Evolutionary conservation across 257 asterid species (phyloP), one percentile per base, ranked within the genome.

Genomic region (Solanum dulcamara): DNA sequence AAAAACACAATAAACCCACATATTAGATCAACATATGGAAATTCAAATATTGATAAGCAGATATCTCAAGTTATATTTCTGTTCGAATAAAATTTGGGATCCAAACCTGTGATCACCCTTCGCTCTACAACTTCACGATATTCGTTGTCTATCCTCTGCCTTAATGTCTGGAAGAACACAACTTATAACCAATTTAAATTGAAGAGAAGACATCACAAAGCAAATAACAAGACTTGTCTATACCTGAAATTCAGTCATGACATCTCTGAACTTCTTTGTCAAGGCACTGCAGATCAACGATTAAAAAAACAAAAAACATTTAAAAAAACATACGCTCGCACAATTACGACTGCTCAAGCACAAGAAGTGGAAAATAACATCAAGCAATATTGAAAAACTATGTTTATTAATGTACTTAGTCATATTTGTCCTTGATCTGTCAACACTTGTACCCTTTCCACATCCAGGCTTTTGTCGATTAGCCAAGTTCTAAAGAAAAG

Each of bases 61-160:
- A 85, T 79, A 32, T 59, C 38, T n/a, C 12, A 10, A 66, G 70
- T 5, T 51, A 64, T 68, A 20, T 33, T 22, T 81, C 64, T 51
- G 15, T 20, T 80, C 11, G 83, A 42, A 51, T 42, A 37, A 82
- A 32, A 50, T 35, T 26, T 64, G 37, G 37, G 77, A 80, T 84
- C 79, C 90, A 32, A 40, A 95, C 98, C 97, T 91, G 97, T 95
- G 50, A 94, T 90, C 74, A 95, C 98, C 88, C 98, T 91, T 88
- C 98, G 89, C 90, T 95, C 98, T 24, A 95, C 97, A 51, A 94
- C 97, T 90, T 95, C 98, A 5, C 98, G 98, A 89, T 95, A 95
- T 84, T 95, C 97, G 12, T 94, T 93, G 62, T 95, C 98, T 26
- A 95, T 92, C 85, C 88, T 91, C 87, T 92, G 96, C 64, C 98